Percentiles rank a stretch among this genome's conserved stretches.
Evolutionary conservation across 371 early-diverging fungal species (phyloP).

Genomic region (Mortierella sp.): DNA sequence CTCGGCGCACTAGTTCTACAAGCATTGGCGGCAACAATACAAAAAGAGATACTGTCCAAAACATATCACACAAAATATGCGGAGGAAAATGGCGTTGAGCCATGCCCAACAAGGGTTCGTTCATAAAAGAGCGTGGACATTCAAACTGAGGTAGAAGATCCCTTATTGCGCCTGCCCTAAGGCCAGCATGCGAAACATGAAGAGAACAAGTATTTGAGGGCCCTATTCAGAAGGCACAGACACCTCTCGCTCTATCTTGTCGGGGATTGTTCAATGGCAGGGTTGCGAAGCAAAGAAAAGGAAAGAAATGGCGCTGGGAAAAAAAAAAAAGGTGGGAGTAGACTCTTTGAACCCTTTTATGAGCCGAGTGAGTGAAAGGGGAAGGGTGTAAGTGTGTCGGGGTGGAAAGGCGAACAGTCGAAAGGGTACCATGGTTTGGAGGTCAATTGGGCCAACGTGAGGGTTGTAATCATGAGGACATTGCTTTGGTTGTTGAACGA

Average conservation of each 20-base stretch:
- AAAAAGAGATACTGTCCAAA: not conserved
- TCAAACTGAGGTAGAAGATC: not conserved
- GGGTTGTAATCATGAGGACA: too few species aligned
- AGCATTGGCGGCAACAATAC: not conserved
- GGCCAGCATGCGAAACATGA: not conserved
- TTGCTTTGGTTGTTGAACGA: not conserved
- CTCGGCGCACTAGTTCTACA: not conserved
- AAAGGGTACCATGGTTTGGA: not conserved
- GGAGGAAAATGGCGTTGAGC: not conserved
- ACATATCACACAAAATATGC: not conserved
- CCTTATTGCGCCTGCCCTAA: not conserved
- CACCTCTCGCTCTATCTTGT: not conserved
- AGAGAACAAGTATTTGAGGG: not conserved
- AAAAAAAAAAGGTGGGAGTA: not conserved
- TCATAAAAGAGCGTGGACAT: not conserved
- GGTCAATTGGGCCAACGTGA: too few species aligned
- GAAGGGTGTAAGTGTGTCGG: not conserved
- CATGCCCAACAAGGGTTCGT: not conserved
- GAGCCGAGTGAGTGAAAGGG: not conserved
- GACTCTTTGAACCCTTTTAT: not conserved
- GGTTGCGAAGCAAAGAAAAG: slow-evolving; percentile 1
- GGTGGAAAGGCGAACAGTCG: not conserved
- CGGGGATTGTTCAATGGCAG: slow-evolving; percentile 14
- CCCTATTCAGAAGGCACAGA: slow-evolving; percentile 1
- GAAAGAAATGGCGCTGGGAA: not conserved